Evolutionary conservation across 202 grass and related monocot species (phyloP).

Genomic region (Setaria italica): DNA sequence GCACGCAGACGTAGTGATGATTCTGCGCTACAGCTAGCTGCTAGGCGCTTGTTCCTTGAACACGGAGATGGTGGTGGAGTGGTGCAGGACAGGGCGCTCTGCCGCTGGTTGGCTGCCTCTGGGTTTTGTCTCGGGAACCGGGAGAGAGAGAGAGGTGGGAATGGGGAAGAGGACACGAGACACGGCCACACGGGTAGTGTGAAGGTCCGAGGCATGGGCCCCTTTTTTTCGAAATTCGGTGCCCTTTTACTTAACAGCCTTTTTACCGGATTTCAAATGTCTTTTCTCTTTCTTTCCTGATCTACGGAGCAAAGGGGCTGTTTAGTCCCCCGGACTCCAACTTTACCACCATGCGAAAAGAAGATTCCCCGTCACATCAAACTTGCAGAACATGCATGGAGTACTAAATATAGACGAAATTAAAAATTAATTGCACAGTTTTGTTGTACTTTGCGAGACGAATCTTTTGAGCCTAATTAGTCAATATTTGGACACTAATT

Average conservation of each 20-base stretch:
- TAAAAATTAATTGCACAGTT: too few relatives aligned
- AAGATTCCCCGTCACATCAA: too few relatives aligned
- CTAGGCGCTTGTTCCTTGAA: neutral
- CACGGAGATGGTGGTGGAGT: neutral
- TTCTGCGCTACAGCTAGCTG: neutral
- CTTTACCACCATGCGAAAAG: too few relatives aligned
- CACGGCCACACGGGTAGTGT: neutral
- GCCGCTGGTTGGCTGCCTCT: neutral
- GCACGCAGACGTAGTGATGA: neutral
- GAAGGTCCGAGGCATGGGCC: neutral
- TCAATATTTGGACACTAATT: too few relatives aligned
- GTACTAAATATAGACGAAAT: too few relatives aligned
- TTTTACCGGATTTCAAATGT: neutral
- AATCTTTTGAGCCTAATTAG: too few relatives aligned
- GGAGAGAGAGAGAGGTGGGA: neutral
- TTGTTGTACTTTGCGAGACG: too few relatives aligned
- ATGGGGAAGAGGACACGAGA: neutral
- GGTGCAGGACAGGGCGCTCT: neutral
- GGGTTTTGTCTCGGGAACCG: slow-evolving; percentile 17
- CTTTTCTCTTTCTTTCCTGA: neutral
- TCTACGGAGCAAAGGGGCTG: too few relatives aligned
- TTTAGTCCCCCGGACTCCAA: too few relatives aligned
- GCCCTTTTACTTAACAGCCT: neutral
- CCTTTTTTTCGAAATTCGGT: neutral
- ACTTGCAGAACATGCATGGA: too few relatives aligned